Conservation (phyloP, 2,329 filamentous ascomycete genomes). For the Stachybotrys chlorohalonatus region DNA sequence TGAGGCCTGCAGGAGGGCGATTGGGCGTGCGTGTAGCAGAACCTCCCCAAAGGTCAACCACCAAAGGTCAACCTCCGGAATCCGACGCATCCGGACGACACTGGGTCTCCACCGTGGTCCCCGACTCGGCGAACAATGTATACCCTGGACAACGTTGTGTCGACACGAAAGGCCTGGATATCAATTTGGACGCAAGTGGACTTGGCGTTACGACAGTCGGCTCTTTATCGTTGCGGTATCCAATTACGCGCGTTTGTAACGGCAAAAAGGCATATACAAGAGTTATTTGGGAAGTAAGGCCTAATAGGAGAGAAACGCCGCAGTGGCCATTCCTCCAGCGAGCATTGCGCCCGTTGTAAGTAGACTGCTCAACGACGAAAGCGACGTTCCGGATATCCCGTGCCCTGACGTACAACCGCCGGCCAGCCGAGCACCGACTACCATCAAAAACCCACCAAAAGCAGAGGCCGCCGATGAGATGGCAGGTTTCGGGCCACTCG, state of each 20-base stretch:
- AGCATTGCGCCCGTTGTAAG: background rate
- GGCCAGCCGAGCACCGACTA: background rate
- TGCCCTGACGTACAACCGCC: background rate
- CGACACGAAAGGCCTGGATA: too few relatives aligned
- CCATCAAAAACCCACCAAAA: background rate
- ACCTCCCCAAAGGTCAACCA: too few relatives aligned
- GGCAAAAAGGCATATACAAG: background rate
- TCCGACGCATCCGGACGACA: background rate
- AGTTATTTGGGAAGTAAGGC: background rate
- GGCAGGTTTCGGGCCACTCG: background rate
- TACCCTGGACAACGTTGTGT: conserved; percentile 1
- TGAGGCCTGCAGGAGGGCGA: background rate
- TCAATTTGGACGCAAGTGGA: too few relatives aligned
- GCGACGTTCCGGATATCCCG: background rate
- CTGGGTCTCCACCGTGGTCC: background rate
- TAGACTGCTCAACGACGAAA: background rate
- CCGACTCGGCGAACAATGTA: background rate
- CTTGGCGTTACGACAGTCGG: too few relatives aligned
- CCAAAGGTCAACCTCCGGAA: background rate
- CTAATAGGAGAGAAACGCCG: background rate
- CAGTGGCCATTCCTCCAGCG: background rate
- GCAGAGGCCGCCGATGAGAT: background rate
- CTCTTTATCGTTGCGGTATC: background rate
- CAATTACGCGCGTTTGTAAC: background rate
- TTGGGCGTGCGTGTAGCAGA: background rate